Base-by-base conservation (phyloP, 2,329 filamentous ascomycete genomes). In the Apiospora marii region DNA sequence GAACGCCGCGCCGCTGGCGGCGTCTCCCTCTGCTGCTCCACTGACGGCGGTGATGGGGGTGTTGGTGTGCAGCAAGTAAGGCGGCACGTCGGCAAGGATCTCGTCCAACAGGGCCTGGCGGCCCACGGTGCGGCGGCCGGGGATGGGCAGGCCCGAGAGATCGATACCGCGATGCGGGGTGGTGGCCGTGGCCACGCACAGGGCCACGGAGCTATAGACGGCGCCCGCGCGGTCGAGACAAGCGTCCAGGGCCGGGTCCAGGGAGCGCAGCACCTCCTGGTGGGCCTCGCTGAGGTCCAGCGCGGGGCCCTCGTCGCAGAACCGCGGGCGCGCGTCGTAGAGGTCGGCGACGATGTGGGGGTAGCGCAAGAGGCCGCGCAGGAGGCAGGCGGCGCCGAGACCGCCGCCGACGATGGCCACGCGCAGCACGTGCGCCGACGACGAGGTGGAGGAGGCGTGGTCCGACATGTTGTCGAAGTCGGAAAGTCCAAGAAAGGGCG, bases 331-430 rank as follows among this genome's bases (percentile, higher is more conserved):
- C 2, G 78, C 72, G 22, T 80, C 78, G 72, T 80, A 81, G 37
- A 81, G 74, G 68, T 80, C 78, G 16, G 75, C 79, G 14, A 74
- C 73, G 16, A 81, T 76, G 68, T 80, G 79, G 48, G 77, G 76
- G 71, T 80, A 74, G 27, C 77, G 73, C 4, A 80, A 51, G 13
- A 81, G 76, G 3, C 79, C 80, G 19, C 78, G 75, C 3, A 80
- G 70, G 7, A 80, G 67, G 41, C 73, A 71, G 4, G 77, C 77
- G 13, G 76, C 77, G 13, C 75, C 75, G 22, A 81, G 67, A 0
- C 77, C 77, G 22, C 79, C 79, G 44, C 80, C 80, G 46, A 81
- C 71, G 44, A 81, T 79, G 51, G 79, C 80, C 37, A 81, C 75
- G 34, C 34, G 58, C 10, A 41, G 34, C 34, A 64, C 22, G 58